Evolutionary conservation across 306 rosid genomes (phyloP), one percentile per base, ranked within the genome.

Genomic region (Trichosanthes cucumerina): DNA sequence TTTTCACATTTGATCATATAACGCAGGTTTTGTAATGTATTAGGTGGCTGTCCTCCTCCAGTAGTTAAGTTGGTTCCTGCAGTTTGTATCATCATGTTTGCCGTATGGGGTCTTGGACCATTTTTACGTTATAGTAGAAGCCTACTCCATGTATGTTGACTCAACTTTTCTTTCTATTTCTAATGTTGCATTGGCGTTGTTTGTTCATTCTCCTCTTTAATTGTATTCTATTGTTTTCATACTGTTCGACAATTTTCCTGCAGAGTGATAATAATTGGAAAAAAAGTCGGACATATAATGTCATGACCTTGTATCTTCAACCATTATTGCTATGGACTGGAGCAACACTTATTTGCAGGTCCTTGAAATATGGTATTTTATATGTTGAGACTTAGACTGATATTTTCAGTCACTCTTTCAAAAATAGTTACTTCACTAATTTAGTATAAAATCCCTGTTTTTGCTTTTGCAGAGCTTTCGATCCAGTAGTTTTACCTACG

Each of bases 321-420:
- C 98, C 98, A 76, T 65, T 90, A 86, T 81, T 94, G 73, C 88
- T 94, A 60, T 94, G 98, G 98, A 75, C 80, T 9, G 98, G 96
- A 86, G 93, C 92, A 69, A 46, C 88, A 83, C 93, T 94, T 81
- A 85, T 94, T 81, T 94, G 97, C 98, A 94, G 98, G 98, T 92
- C 7, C 58, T 6, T 71, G 76, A 44, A 8, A 71, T 71, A 23
- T n/a, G 13, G 19, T 43, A 24, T 46, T 47, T 38, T 41, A 38
- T 63, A 59, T 85, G 66, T 33, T 24, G 33, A 26, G 54, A 34
- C 64, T n/a, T 50, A 16, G 39, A 13, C 33, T 21, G 19, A 31
- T 9, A 19, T 31, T 49, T 1, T 9, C 56, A 43, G 16, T 33
- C 9, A 1, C 59, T 77, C 19, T 31, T 50, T 43, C 57, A 34